Percentiles rank a stretch among this genome's conserved stretches.
Conservation (phyloP, 139 green algal species). For the Desmodesmus armatus region DNA sequence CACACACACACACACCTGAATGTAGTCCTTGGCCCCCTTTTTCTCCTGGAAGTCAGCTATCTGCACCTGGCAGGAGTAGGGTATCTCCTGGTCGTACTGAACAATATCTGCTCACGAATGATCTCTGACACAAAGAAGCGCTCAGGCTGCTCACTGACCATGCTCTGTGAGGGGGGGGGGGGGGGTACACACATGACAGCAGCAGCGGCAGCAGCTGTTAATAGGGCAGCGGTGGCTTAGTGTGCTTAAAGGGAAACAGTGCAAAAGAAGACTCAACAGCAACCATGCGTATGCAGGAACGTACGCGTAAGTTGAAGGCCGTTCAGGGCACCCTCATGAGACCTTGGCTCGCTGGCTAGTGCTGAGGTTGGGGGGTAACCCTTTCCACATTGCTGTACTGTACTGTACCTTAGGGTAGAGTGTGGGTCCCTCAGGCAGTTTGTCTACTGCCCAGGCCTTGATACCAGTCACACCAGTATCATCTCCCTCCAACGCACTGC, state of each 20-base stretch:
- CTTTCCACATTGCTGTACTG: too few relatives aligned
- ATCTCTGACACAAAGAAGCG: constrained; percentile 98
- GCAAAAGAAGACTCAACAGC: too few relatives aligned
- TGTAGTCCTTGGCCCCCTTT: constrained; percentile 76
- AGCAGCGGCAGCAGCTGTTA: background rate
- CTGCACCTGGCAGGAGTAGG: constrained; percentile 88
- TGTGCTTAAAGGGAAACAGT: too few relatives aligned
- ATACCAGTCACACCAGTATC: constrained; percentile 54
- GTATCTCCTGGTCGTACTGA: constrained; percentile 93
- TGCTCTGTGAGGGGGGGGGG: too few relatives aligned
- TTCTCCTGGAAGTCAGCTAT: constrained; percentile 85
- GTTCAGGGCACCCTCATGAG: too few relatives aligned
- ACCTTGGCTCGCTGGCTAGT: too few relatives aligned
- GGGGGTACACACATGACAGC: background rate
- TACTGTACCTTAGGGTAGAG: constrained; percentile 83
- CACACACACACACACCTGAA: background rate
- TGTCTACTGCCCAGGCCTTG: constrained; percentile 73
- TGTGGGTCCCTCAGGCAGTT: constrained; percentile 84
- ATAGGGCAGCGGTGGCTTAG: background rate
- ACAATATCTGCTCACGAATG: constrained; percentile 97
- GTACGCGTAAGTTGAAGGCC: too few relatives aligned
- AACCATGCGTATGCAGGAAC: too few relatives aligned
- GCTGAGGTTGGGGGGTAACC: too few relatives aligned
- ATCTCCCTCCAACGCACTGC: constrained; percentile 42
- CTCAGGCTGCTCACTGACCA: constrained; percentile 88